Base-by-base conservation (phyloP, 1,139 yeast species). In the Sugiyamaella neomexicana region DNA sequence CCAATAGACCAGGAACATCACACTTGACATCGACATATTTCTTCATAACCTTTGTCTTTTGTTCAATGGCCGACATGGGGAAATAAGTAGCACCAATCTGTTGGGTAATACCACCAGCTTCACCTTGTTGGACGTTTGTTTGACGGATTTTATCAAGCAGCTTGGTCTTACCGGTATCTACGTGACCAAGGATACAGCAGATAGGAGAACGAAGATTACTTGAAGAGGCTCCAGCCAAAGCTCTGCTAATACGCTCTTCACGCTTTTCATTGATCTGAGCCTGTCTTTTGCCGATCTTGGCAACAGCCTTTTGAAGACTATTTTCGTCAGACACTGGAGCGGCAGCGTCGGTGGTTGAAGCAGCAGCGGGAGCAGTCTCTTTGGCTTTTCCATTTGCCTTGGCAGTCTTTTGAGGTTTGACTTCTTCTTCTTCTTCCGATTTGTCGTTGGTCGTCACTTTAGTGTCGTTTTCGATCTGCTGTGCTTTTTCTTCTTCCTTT, bases 31-130 rank as follows among this genome's bases (percentile, higher is more conserved):
- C 86, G 72, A 89, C 97, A 71, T 81, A 87, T 64, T 83, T 78
- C 58, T 89, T 82, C 97, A 93, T 91, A 50, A 86, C 95, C 46
- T 84, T 86, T 40, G 98, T 93, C 77, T 95, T 95, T 68, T 83
- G 83, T 72, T 85, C 85, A 67, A 93, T 89, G 41, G 98, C 89
- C 34, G 87, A 95, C 65, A 93, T 91, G 57, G 99, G 99, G 89
- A 93, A 95, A 74, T 91, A 95, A 25, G 99, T 95, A 52, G 99
- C 99, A 82, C 99, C 99, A 70, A 93, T 93, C 75, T 93, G 99
- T 80, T 93, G 99, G 62, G 99, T 93, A 71, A 93, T 95, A 79
- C 99, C 99, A 79, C 99, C 99, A 55, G 99, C 99, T 78, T 93
- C 99, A 70, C 99, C 99, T 72, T 97, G 99, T 79, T 93, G 99